Percentiles rank a stretch among this genome's conserved stretches.
Conservation (phyloP, 345 rosid genomes). For the Chamaenerion angustifolium region DNA sequence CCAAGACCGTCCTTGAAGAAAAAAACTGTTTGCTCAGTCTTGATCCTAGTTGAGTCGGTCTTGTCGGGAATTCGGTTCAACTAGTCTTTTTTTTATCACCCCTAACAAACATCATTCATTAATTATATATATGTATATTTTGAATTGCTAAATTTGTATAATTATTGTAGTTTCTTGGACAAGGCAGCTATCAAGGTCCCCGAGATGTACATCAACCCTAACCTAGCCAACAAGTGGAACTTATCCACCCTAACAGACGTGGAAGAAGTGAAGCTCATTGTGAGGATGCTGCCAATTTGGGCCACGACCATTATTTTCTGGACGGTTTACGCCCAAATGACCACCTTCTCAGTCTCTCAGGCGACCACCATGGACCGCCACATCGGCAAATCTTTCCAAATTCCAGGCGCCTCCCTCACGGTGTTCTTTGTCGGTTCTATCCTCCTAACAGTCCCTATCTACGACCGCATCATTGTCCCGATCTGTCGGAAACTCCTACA, state of each 20-base stretch:
- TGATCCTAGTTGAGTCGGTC: too few relatives aligned
- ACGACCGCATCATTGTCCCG: slow-evolving; percentile 52
- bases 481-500: slow-evolving; percentile 32
- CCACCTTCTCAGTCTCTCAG: slow-evolving; percentile 88
- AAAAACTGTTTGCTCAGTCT: too few relatives aligned
- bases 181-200: slow-evolving; percentile 63
- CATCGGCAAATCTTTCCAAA: slow-evolving; percentile 57
- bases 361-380: slow-evolving; percentile 85
- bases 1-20: too few relatives aligned
- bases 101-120: too few relatives aligned
- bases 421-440: slow-evolving; percentile 79
- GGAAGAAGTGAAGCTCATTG: slow-evolving; percentile 80
- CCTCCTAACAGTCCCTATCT: slow-evolving; percentile 68
- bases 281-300: slow-evolving; percentile 90
- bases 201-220: slow-evolving; percentile 4
- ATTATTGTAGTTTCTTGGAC: slow-evolving; percentile 63
- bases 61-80: too few relatives aligned
- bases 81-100: too few relatives aligned
- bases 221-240: slow-evolving; percentile 48
- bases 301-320: slow-evolving; percentile 79
- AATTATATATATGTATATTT: too few relatives aligned
- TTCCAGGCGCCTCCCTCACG: slow-evolving; percentile 65
- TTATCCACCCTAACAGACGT: slow-evolving; percentile 77
- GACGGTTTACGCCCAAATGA: slow-evolving; percentile 93
- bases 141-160: too few relatives aligned